A percentile compares a stretch with the other conserved stretches of the same genome.
Evolutionary conservation across 2,329 filamentous ascomycete genomes (phyloP).

Genomic region (Grosmannia huntii): DNA sequence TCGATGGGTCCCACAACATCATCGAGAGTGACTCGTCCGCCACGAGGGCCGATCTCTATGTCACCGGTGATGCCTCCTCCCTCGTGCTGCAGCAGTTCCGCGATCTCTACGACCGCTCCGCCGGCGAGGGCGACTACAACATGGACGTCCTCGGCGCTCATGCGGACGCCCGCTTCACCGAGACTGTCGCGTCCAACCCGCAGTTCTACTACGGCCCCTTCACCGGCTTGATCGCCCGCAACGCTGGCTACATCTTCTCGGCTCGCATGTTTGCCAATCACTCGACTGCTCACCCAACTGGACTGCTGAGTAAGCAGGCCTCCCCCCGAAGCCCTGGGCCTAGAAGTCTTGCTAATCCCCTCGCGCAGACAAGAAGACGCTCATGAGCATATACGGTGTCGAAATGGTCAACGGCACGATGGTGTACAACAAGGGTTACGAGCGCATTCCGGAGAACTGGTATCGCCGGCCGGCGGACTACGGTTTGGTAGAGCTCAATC

Average conservation of each 20-base stretch:
- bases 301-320: not conserved
- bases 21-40: conserved; percentile 41
- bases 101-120: conserved; percentile 28
- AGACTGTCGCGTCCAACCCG: conserved; percentile 36
- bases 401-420: not conserved
- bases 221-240: conserved; percentile 33
- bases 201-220: conserved; percentile 25
- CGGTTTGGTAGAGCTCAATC: not conserved
- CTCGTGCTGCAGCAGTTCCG: conserved; percentile 40
- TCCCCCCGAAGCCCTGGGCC: no score
- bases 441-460: not conserved
- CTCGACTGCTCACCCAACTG: conserved; percentile 18
- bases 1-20: conserved; percentile 39
- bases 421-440: not conserved
- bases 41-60: conserved; percentile 39
- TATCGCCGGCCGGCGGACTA: not conserved
- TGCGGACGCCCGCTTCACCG: conserved; percentile 29
- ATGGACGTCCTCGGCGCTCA: conserved; percentile 30
- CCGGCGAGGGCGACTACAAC: conserved; percentile 16
- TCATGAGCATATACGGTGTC: not conserved
- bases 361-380: not conserved
- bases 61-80: conserved; percentile 33
- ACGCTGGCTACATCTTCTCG: conserved; percentile 33
- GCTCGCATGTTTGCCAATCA: conserved; percentile 31
- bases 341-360: not conserved